Base-by-base conservation (phyloP, 495 filamentous ascomycete genomes). In the Talaromyces borbonicus region DNA sequence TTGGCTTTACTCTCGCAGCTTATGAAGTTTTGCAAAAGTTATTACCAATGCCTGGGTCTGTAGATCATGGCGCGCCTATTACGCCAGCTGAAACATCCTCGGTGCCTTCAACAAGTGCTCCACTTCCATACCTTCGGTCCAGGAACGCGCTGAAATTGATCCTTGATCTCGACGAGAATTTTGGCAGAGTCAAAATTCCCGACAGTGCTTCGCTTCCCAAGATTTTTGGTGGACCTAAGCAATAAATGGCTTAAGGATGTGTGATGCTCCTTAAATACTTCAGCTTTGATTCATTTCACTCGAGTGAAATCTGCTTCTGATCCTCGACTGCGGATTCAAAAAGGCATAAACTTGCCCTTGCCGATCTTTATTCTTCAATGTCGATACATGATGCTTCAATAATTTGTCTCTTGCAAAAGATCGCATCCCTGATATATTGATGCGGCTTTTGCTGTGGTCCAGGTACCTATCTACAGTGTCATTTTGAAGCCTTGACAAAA, bases 71-170 rank as follows among this genome's bases (percentile, higher is more conserved):
- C 29, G 49, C 53, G 2, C 66, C 70, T 16, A 56, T 56, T 27
- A 72, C 73, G 16, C 56, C 68, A 23, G 57, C 70, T 20, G 72
- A 78, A 57, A 42, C 30, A 2, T 39, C 46, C 18, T 35, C 38
- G 12, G 38, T 49, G 22, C 79, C 79, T 1, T 72, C 66, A 25
- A 78, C 80, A 14, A 80, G 69, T 42, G 79, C 80, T 14, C 75
- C 84, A 31, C 74, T 93, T 48, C 84, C 87, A 11, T 92, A 89
- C 58, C 68, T 93, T 49, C 73, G 92, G 52, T 93, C 85, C 58
- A 68, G 89, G 43, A 97, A 96, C 54, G 92, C 93, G n/a, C 66
- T 98, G 53, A 97, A 95, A 73, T 84, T 97, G 50, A 87, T 98
- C 53, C 76, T 98, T 25, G 92, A 98, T 58, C 67, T 98, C 42